Conservation (phyloP, 805 yeast genomes). For the Scheffersomyces stipitis region DNA sequence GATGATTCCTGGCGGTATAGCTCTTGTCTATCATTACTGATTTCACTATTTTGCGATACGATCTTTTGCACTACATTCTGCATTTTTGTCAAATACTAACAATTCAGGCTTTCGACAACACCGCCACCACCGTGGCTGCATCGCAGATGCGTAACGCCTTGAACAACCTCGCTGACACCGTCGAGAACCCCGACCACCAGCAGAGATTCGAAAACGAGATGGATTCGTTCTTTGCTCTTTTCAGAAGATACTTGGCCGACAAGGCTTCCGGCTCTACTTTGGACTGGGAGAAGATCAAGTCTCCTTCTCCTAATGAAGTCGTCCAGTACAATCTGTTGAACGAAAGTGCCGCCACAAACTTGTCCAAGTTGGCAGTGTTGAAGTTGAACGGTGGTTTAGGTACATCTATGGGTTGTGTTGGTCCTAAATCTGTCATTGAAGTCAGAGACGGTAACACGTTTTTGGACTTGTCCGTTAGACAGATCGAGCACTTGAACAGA, state of each 20-base stretch:
- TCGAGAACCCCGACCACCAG: constrained; percentile 49
- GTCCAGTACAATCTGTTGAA: constrained; percentile 65
- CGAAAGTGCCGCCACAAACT: constrained; percentile 39
- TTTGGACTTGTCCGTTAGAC: constrained; percentile 92
- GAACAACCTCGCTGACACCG: constrained; percentile 85
- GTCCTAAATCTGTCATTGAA: constrained; percentile 97
- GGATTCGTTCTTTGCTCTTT: constrained; percentile 92
- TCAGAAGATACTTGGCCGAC: constrained; percentile 87
- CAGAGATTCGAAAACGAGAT: constrained; percentile 79
- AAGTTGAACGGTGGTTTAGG: constrained; percentile 98
- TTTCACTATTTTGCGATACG: too few species aligned
- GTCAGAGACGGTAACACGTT: constrained; percentile 98
- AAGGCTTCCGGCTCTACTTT: constrained; percentile 82
- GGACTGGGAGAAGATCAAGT: constrained; percentile 94
- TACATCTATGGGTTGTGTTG: constrained; percentile 99
- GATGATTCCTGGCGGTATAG: too few species aligned
- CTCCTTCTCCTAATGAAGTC: constrained; percentile 88
- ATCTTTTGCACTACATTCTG: too few species aligned
- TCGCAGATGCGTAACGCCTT: constrained; percentile 96
- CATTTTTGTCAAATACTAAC: too few species aligned
- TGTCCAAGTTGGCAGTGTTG: constrained; percentile 87
- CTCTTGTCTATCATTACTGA: too few species aligned
- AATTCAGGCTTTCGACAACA: constrained; percentile 82
- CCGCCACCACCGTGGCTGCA: constrained; percentile 93
- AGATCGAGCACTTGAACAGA: constrained; percentile 91